Base-by-base conservation (phyloP, 805 yeast genomes). In the Saccharomycopsis oosterbeekiorum region DNA sequence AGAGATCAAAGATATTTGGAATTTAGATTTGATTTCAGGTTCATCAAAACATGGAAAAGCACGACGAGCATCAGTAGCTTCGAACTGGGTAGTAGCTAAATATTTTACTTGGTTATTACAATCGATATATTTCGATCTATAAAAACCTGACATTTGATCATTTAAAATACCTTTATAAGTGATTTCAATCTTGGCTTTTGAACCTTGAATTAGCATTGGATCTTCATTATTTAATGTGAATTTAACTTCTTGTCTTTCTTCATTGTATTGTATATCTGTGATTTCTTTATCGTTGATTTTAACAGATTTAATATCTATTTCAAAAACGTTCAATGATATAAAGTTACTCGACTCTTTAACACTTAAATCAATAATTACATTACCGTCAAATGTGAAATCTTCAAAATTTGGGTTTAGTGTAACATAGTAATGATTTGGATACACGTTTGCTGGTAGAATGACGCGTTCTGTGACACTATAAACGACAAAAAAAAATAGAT, bases 21-120 rank as follows among this genome's bases (percentile, higher is more conserved):
- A 88, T 57, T 83, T 77, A 26, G 94, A 89, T 75, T 88, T 88
- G 63, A 86, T 78, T 60, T 88, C 83, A 24, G 96, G 96, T 71
- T 88, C 94, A 73, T 88, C 96, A 68, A 85, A 86, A 70, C 88
- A 87, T 37, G 96, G 96, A 78, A 88, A 88, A 10, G 94, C 94
- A 68, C 90, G 80, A 68, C 96, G 83, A 68, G 93, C 89, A 70
- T 88, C 94, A 19, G 93, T 86, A 21, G 96, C 85, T 75, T 88
- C 96, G 82, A 88, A 85, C 74, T 88, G 96, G 55, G 96, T 87
- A 54, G 92, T 85, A 54, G 90, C 89, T 80, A 88, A 78, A 71
- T 85, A 85, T 68, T 84, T 85, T 42, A 83, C 83, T 62, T 78
- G 77, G 24, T 89, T 88, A 62, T 79, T 78, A 65, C 78, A 78